Percentiles rank a stretch among this genome's conserved stretches.
These are phyloP conservation scores for Alternaria arbusti DNA, from an alignment of 2,329 filamentous ascomycete genomes.

Conservation along the genomic window DNA sequence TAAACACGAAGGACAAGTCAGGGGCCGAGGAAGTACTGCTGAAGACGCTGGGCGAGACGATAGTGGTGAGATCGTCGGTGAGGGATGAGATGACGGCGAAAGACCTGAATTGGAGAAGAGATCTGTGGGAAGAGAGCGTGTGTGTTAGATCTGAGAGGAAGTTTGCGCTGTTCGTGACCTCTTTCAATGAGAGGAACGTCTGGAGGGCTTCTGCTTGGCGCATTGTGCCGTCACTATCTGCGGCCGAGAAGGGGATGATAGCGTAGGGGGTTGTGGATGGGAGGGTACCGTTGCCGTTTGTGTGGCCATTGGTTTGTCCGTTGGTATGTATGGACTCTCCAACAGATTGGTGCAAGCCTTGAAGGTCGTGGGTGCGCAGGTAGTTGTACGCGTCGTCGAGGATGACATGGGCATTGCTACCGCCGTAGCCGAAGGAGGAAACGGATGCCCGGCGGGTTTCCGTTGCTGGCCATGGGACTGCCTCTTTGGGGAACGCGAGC, in stretches of 20 bases:
- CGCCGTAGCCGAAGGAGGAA: conserved; percentile 20
- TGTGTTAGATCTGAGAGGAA: conserved; percentile 23
- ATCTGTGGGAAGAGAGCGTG: conserved; percentile 32
- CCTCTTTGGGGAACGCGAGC: background rate
- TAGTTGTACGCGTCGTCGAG: conserved; percentile 19
- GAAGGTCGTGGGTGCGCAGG: background rate
- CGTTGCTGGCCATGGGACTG: background rate
- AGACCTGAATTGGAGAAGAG: conserved; percentile 15
- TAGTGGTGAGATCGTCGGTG: background rate
- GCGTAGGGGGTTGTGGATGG: background rate
- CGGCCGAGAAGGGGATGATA: conserved; percentile 31
- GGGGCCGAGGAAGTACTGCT: background rate
- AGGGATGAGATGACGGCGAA: conserved; percentile 7
- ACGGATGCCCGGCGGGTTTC: conserved; percentile 12
- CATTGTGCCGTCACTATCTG: conserved; percentile 8
- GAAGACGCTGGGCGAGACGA: conserved; percentile 1
- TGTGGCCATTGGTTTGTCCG: background rate
- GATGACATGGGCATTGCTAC: conserved; percentile 21
- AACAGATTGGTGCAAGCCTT: background rate
- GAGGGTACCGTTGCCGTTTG: background rate
- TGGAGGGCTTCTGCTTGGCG: conserved; percentile 7
- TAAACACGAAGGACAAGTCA: conserved; percentile 30
- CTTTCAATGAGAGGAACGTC: background rate
- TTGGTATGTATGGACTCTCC: background rate
- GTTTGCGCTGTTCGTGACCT: background rate